These are phyloP conservation scores for Venustampulla echinocandica DNA, from an alignment of 495 filamentous ascomycete genomes.

Conservation along the genomic window DNA sequence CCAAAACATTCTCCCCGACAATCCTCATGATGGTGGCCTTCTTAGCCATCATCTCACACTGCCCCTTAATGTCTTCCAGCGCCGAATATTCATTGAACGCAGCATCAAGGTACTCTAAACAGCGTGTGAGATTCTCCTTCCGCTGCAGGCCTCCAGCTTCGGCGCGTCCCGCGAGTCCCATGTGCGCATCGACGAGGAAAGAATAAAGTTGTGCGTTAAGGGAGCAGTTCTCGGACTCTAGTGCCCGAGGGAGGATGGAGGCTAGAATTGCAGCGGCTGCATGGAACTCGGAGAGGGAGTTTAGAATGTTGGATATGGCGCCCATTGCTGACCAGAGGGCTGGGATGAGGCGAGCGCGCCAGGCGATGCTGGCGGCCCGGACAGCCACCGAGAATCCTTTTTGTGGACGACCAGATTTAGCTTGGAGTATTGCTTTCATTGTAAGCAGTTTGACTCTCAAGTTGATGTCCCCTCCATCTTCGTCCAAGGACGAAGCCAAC, in stretches of 20 bases:
- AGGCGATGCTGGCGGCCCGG: slow-evolving; percentile 68
- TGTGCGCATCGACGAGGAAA: slow-evolving; percentile 70
- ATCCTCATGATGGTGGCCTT: slow-evolving; percentile 74
- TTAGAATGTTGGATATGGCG: slow-evolving; percentile 58
- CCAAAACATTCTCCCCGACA: slow-evolving; percentile 58
- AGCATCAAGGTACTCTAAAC: slow-evolving; percentile 57
- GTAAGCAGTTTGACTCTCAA: slow-evolving; percentile 67
- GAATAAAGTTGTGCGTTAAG: slow-evolving; percentile 63
- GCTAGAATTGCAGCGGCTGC: slow-evolving; percentile 58
- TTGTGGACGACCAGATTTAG: slow-evolving; percentile 60
- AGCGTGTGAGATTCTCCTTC: slow-evolving; percentile 55
- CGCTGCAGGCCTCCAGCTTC: slow-evolving; percentile 20
- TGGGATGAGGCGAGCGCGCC: slow-evolving; percentile 61
- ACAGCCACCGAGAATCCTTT: slow-evolving; percentile 78
- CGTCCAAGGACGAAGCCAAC: slow-evolving; percentile 53
- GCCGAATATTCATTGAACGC: slow-evolving; percentile 57
- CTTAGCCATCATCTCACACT: slow-evolving; percentile 80
- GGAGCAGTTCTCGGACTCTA: slow-evolving; percentile 62
- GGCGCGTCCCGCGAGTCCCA: slow-evolving; percentile 64
- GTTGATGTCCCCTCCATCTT: slow-evolving; percentile 64
- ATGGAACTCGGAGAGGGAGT: slow-evolving; percentile 64
- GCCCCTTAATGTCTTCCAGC: slow-evolving; percentile 64
- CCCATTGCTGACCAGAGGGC: slow-evolving; percentile 72
- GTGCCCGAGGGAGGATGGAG: slow-evolving; percentile 69
- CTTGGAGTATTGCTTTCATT: slow-evolving; percentile 66